phyloP scores from a whole-genome alignment of 768 basidiomycete species.

The Udeniomyces megalosporus region DNA sequence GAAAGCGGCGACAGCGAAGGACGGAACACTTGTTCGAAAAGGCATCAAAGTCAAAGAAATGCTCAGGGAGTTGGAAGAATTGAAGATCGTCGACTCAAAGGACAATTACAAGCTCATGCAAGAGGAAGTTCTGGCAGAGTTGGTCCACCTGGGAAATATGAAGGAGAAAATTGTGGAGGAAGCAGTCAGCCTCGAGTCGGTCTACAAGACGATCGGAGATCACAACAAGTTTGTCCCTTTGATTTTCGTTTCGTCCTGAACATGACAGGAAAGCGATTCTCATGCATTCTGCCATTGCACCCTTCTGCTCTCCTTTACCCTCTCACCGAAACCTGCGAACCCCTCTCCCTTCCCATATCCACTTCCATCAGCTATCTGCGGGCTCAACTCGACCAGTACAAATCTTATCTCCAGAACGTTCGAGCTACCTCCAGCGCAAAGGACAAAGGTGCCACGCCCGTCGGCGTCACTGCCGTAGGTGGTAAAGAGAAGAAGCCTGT shows the following conservation, averaged over 20 bases:
- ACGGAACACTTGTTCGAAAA: constrained; percentile 81
- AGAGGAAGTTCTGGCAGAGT: constrained; percentile 88
- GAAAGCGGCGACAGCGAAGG: constrained; percentile 90
- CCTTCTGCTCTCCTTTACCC: too few species aligned
- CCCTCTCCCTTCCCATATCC: not conserved
- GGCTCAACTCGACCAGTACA: constrained; percentile 95
- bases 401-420: constrained; percentile 96
- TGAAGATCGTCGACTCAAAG: constrained; percentile 58
- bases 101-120: constrained; percentile 93
- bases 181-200: constrained; percentile 80
- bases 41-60: constrained; percentile 99
- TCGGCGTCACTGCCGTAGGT: constrained; percentile 77
- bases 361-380: constrained; percentile 50
- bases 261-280: not conserved
- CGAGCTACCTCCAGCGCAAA: constrained; percentile 71
- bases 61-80: constrained; percentile 85
- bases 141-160: constrained; percentile 87
- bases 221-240: constrained; percentile 70
- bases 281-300: not conserved
- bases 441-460: constrained; percentile 54
- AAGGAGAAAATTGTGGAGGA: constrained; percentile 89
- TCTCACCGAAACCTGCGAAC: not conserved
- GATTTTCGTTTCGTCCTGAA: too few species aligned
- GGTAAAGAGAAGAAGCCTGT: constrained; percentile 90
- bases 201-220: constrained; percentile 98